Base-by-base conservation (phyloP, 306 rosid genomes). In the Dryas drummondii region DNA sequence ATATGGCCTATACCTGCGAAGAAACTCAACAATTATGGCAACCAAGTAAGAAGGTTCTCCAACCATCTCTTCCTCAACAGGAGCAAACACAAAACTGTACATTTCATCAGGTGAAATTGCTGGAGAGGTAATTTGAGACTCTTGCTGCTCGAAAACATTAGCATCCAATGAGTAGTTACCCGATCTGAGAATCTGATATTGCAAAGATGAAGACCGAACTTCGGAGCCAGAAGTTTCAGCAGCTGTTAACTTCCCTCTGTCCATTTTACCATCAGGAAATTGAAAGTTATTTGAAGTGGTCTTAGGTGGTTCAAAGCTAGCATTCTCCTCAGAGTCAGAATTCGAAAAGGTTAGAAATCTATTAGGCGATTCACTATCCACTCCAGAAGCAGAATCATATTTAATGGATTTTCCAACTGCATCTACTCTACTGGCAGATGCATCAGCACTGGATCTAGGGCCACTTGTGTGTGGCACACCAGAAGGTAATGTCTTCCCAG, bases 41-140 rank as follows among this genome's bases (percentile, higher is more conserved):
- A 90, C 92, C 92, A 92, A 87, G 88, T 94, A 94, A 22, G 96
- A 88, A 70, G 91, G 93, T 57, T 92, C 99, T 73, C 97, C 97
- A 4, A 88, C 89, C 91, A 87, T 90, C 89, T 94, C 97, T 83
- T 94, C 99, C 84, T 94, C 97, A 12, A 86, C 84, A 40, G 96
- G 89, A 58, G 93, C 86, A 69, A 92, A 94, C 77, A 94, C 89
- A 84, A 84, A 92, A 85, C 86, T 82, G 85, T 88, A 89, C 84
- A 94, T 84, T 94, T 92, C 97, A 70, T 94, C 97, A 17, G 99
- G 93, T 67, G 99, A 94, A 86, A 92, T 82, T 80, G 90, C 96
- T 12, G 99, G 97, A 5, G 97, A 88, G 42, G 88, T 81, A 69
- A 86, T 88, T 83, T 87, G 96, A 83, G 93, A 79, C 62, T 88